These are phyloP conservation scores for Phenoliferia sp. DNA, from an alignment of 1,284 basidiomycete genomes.

Conservation along the genomic window DNA sequence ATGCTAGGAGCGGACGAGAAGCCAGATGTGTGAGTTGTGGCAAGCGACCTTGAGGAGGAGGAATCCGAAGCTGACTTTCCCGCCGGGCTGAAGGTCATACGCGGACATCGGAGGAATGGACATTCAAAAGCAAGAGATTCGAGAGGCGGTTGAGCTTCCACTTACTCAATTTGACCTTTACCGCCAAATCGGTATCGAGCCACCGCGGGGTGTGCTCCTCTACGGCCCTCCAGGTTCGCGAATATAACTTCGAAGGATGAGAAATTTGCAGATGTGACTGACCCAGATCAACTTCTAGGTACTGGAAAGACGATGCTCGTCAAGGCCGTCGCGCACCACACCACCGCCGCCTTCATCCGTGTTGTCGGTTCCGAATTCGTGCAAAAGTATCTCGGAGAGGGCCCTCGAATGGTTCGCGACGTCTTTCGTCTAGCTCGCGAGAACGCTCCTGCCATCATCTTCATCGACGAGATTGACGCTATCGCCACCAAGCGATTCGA, in stretches of 20 bases:
- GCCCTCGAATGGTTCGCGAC: conserved; percentile 98
- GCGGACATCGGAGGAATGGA: conserved; percentile 88
- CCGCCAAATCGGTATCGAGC: conserved; percentile 99
- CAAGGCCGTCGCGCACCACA: conserved; percentile 96
- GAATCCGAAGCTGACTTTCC: neutral
- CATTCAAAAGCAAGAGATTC: conserved; percentile 96
- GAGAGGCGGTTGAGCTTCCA: conserved; percentile 98
- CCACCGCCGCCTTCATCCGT: conserved; percentile 94
- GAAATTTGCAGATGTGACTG: neutral
- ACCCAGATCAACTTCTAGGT: conserved; percentile 50
- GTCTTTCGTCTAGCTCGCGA: conserved; percentile 97
- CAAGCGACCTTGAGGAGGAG: neutral
- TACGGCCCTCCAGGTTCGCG: conserved; percentile 83
- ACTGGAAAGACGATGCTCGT: conserved; percentile 99
- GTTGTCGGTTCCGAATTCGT: conserved; percentile 99
- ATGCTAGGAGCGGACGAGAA: conserved; percentile 92
- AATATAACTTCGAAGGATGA: neutral
- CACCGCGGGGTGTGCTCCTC: conserved; percentile 85
- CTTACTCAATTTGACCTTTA: conserved; percentile 96
- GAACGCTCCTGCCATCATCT: conserved; percentile 97
- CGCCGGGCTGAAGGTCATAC: conserved; percentile 45
- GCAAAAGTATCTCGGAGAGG: conserved; percentile 98
- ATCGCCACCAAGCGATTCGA: conserved; percentile 99
- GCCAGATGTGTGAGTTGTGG: conserved; percentile 61
- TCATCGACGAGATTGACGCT: conserved; percentile 97